Percentiles rank a stretch among this genome's conserved stretches.
Evolutionary conservation across 306 rosid species (phyloP).

Genomic region (Amphicarpaea edgeworthii): DNA sequence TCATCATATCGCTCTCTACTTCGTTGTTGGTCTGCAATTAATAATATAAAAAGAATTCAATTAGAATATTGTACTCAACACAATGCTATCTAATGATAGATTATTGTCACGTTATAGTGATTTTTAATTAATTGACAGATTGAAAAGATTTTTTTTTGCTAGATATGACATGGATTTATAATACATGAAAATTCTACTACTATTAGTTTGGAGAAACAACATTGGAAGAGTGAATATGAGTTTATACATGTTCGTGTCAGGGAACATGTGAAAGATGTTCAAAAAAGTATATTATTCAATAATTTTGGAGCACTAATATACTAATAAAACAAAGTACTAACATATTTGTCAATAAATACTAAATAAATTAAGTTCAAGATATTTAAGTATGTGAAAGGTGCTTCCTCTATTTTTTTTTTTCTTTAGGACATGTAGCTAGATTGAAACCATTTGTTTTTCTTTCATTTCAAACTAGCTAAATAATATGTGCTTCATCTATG

Average conservation of each 20-base stretch:
- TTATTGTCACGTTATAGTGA: too few relatives aligned
- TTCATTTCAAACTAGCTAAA: not conserved
- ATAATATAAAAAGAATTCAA: too few relatives aligned
- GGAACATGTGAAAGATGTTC: not conserved
- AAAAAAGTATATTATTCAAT: not conserved
- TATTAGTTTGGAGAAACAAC: not conserved
- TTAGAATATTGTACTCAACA: too few relatives aligned
- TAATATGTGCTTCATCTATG: not conserved
- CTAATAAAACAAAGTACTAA: not conserved
- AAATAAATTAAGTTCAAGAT: not conserved
- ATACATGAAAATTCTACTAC: too few relatives aligned
- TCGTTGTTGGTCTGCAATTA: constrained; percentile 36
- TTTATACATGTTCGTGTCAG: not conserved
- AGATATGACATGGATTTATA: too few relatives aligned
- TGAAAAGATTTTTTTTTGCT: too few relatives aligned
- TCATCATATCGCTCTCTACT: constrained; percentile 50
- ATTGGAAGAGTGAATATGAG: not conserved
- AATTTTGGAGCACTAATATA: not conserved
- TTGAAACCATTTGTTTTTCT: not conserved
- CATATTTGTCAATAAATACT: not conserved
- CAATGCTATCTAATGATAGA: too few relatives aligned
- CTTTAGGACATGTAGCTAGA: not conserved
- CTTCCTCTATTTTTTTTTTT: not conserved
- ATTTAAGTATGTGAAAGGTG: not conserved
- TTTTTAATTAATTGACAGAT: not conserved